Conservation (phyloP, 306 rosid genomes). For the Cucumis cinereus region DNA sequence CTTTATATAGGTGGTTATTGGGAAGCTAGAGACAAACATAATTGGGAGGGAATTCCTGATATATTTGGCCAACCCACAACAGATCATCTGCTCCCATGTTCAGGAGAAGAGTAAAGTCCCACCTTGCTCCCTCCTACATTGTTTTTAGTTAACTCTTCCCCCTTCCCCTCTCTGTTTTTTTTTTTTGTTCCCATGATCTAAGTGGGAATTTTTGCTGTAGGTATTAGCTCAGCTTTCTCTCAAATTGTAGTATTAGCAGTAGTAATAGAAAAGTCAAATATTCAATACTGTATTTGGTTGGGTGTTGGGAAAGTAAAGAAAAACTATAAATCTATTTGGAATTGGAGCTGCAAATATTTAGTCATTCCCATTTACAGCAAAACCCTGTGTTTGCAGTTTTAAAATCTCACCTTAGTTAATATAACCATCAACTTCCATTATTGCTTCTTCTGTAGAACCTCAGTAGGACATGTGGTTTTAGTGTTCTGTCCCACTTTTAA, state of each 20-base stretch:
- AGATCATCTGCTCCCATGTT: slow-evolving; percentile 41
- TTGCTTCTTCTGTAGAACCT: background rate
- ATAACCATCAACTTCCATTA: background rate
- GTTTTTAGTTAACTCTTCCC: background rate
- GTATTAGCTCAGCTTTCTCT: background rate
- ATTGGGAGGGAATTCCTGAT: slow-evolving; percentile 75
- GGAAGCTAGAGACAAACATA: slow-evolving; percentile 69
- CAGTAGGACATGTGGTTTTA: background rate
- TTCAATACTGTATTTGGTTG: background rate
- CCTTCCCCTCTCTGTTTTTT: background rate
- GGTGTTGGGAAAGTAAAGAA: background rate
- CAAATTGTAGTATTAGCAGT: slow-evolving; percentile 1
- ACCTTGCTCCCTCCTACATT: slow-evolving; percentile 9
- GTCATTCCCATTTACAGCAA: background rate
- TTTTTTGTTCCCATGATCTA: slow-evolving; percentile 13
- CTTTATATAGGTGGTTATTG: slow-evolving; percentile 78
- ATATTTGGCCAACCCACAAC: slow-evolving; percentile 59
- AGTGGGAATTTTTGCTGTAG: slow-evolving; percentile 22
- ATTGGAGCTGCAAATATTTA: slow-evolving; percentile 1
- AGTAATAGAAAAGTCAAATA: background rate
- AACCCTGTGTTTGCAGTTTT: background rate
- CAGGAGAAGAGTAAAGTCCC: slow-evolving; percentile 35
- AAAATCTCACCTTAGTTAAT: background rate
- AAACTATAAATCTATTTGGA: background rate
- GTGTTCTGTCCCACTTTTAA: background rate